A percentile compares a stretch with the other conserved stretches of the same genome.
Conservation (phyloP, 306 rosid species). For the Cucurbita pepo region DNA sequence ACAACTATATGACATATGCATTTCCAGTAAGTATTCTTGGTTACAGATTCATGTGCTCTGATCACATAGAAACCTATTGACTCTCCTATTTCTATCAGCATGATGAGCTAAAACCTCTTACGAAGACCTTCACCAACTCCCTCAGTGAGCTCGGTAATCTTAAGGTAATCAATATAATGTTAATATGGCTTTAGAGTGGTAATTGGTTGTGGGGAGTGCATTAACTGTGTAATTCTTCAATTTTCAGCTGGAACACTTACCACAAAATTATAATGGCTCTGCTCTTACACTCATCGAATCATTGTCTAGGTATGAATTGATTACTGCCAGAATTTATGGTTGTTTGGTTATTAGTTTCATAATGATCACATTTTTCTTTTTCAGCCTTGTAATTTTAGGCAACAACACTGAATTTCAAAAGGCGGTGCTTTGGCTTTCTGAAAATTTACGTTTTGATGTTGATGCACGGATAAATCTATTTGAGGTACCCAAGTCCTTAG, state of each 20-base stretch:
- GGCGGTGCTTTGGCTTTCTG: conserved; percentile 81
- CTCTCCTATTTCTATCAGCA: conserved; percentile 38
- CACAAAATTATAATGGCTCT: conserved; percentile 67
- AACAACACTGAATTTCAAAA: conserved; percentile 74
- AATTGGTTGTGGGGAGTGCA: background rate
- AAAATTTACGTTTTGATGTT: conserved; percentile 61
- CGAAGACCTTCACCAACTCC: conserved; percentile 73
- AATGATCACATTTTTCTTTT: conserved; percentile 8
- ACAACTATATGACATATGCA: conserved; percentile 78
- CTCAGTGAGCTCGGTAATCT: conserved; percentile 87
- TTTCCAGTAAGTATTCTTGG: conserved; percentile 61
- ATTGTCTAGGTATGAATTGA: conserved; percentile 52
- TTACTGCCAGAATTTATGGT: background rate
- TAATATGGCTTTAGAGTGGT: background rate
- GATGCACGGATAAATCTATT: conserved; percentile 91
- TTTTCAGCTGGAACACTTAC: conserved; percentile 80
- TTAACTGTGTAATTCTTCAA: conserved; percentile 15
- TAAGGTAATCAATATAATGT: conserved; percentile 28
- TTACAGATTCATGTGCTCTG: background rate
- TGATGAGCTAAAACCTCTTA: conserved; percentile 85
- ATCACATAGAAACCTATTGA: conserved; percentile 3
- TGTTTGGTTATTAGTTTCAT: background rate
- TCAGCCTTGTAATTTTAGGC: conserved; percentile 78
- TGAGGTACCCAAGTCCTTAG: conserved; percentile 36
- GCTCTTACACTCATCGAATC: conserved; percentile 92